Base-by-base conservation (phyloP, 208 protist species). In the Trypanosoma congolense region DNA sequence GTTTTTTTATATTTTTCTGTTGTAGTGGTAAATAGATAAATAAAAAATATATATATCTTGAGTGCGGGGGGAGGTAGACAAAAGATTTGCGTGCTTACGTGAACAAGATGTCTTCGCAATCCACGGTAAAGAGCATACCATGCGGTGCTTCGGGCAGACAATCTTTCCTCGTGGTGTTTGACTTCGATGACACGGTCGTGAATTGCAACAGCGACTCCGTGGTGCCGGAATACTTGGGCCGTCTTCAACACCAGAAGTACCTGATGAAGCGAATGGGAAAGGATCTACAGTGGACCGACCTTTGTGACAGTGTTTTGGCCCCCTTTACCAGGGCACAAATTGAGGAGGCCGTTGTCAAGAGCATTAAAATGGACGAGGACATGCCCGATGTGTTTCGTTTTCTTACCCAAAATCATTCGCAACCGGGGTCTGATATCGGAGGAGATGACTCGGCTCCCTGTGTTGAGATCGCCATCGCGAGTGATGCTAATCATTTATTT, bases 101-200 rank as follows among this genome's bases (percentile, higher is more conserved):
- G n/a, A n/a, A n/a, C n/a, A n/a, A n/a, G n/a, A n/a, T n/a, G n/a
- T n/a, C n/a, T n/a, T n/a, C n/a, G n/a, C n/a, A n/a, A n/a, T n/a
- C n/a, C n/a, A n/a, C n/a, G 33, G 33, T 38, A 38, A 6, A 38
- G 33, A 38, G 12, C 33, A 12, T 38, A 16, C 12, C 33, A 38
- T 6, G 33, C 33, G 12, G 12, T 12, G 9, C 33, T 16, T 38
- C 6, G 6, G 33, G 33, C 9, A 75, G 81, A 12, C 83, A 94
- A 56, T 91, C 83, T 0, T 92, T 92, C 56, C 76, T 94, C 10
- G 65, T 92, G 1, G 83, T 94, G n/a, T 92, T 94, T 61, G 87
- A 94, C 73, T 94, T 94, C 47, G 87, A 94, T 53, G 68, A 92
- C 79, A 94, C 87, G 2, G 49, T 94, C 18, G 77, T 91, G 10